Percentiles rank a stretch among this genome's conserved stretches.
phyloP scores from a whole-genome alignment of 148 eudicot genomes.

The Drosera capensis region DNA sequence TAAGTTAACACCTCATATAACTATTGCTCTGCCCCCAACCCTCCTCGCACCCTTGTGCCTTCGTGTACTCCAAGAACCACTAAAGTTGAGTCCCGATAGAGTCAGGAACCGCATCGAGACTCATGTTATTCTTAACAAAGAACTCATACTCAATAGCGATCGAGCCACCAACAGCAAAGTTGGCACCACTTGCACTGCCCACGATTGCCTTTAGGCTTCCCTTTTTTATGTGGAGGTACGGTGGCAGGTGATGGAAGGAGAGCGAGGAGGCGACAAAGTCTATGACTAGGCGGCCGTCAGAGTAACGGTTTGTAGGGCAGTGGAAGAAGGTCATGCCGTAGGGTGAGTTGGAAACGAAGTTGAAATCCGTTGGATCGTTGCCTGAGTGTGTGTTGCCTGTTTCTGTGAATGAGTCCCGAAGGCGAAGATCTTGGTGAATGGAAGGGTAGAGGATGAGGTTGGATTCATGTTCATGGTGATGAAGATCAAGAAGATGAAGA shows the following conservation, averaged over 20 bases:
- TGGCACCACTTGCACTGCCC: constrained; percentile 25
- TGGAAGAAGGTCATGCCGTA: constrained; percentile 85
- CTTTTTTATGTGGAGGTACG: constrained; percentile 19
- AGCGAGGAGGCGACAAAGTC: constrained; percentile 54
- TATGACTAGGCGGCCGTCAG: constrained; percentile 78
- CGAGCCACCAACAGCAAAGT: constrained; percentile 67
- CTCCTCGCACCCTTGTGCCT: constrained; percentile 12
- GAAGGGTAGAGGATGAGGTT: constrained; percentile 5
- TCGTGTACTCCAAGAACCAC: constrained; percentile 23
- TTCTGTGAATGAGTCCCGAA: constrained; percentile 95
- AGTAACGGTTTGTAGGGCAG: constrained; percentile 89
- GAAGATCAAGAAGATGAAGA: too few species aligned
- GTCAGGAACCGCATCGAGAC: constrained; percentile 32
- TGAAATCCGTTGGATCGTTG: constrained; percentile 55
- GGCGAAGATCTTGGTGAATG: constrained; percentile 53
- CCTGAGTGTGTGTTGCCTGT: constrained; percentile 82
- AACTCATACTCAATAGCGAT: constrained; percentile 54
- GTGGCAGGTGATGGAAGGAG: constrained; percentile 51
- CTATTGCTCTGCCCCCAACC: not conserved
- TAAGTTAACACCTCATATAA: too few species aligned
- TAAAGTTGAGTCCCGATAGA: constrained; percentile 21
- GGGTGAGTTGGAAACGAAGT: constrained; percentile 51
- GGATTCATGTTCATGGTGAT: too few species aligned
- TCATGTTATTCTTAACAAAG: constrained; percentile 47
- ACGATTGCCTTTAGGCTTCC: not conserved